phyloP scores from a whole-genome alignment of 2,329 filamentous ascomycete genomes.

The Colletotrichum liaoningense region DNA sequence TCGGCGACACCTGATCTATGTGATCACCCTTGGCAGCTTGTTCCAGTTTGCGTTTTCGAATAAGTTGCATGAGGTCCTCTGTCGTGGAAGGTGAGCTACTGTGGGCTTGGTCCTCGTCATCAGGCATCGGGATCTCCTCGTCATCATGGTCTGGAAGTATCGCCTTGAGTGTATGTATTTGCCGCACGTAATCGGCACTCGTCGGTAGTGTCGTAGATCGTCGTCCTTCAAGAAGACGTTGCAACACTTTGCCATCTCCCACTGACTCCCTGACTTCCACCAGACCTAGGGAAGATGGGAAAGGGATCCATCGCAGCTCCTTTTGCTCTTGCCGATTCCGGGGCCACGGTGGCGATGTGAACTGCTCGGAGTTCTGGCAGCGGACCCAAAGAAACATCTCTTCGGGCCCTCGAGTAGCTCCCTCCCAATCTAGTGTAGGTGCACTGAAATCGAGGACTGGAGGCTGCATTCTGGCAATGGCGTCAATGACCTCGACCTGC shows the following conservation, averaged over 20 bases:
- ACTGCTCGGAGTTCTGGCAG: slow-evolving; percentile 19
- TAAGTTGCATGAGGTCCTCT: neutral
- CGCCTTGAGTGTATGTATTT: neutral
- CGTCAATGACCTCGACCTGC: slow-evolving; percentile 40
- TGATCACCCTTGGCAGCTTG: neutral
- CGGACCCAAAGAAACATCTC: slow-evolving; percentile 38
- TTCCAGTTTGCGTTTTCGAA: slow-evolving; percentile 15
- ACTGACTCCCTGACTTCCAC: slow-evolving; percentile 8
- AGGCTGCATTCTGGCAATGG: slow-evolving; percentile 42
- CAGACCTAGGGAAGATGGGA: neutral
- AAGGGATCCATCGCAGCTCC: slow-evolving; percentile 18
- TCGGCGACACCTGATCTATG: neutral
- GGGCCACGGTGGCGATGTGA: slow-evolving; percentile 17
- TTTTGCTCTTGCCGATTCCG: slow-evolving; percentile 29
- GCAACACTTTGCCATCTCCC: neutral
- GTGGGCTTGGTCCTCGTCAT: neutral
- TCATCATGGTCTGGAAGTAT: neutral
- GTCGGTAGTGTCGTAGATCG: neutral
- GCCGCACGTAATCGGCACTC: slow-evolving; percentile 5
- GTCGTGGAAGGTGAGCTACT: neutral
- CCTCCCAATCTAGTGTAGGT: slow-evolving; percentile 40
- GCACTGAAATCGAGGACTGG: slow-evolving; percentile 43
- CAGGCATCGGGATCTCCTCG: neutral
- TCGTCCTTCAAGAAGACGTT: neutral
- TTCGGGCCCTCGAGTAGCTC: slow-evolving; percentile 35